Percentiles rank a stretch among this genome's conserved stretches.
Conservation (phyloP, 1,284 basidiomycete genomes). For the Acaromyces ingoldii region DNA sequence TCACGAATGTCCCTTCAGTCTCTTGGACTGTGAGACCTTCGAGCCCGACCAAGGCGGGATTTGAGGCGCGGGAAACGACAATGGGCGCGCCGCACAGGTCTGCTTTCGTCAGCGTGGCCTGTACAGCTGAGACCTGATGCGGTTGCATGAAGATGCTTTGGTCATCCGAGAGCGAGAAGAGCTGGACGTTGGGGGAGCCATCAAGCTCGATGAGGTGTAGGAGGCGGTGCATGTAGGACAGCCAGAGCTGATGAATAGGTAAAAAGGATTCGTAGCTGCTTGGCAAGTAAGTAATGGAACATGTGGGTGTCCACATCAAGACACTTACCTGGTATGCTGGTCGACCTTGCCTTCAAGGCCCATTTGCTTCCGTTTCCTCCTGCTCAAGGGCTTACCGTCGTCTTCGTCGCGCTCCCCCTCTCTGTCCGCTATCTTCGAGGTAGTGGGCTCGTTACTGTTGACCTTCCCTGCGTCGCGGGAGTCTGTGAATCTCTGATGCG, state of each 20-base stretch:
- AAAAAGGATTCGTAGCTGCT: background rate
- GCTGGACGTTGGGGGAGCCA: background rate
- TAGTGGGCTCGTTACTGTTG: background rate
- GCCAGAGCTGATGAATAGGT: slow-evolving; percentile 1
- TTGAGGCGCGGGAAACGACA: background rate
- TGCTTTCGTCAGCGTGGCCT: slow-evolving; percentile 1
- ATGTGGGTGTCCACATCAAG: too few relatives aligned
- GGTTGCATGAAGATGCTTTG: background rate
- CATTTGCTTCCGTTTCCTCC: background rate
- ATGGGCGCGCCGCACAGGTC: slow-evolving; percentile 7
- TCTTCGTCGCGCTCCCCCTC: background rate
- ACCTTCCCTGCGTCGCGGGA: too few relatives aligned
- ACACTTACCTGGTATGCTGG: background rate
- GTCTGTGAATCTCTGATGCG: too few relatives aligned
- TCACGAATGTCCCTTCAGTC: slow-evolving; percentile 4
- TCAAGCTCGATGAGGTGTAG: background rate
- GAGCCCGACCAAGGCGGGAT: slow-evolving; percentile 8
- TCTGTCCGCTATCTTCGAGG: background rate
- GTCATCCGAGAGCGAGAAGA: background rate
- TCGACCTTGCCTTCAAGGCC: slow-evolving; percentile 2
- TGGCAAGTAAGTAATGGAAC: too few relatives aligned
- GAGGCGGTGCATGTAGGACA: background rate
- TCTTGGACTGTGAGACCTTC: slow-evolving; percentile 4
- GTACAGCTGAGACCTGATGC: background rate
- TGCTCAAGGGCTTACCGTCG: slow-evolving; percentile 1